Evolutionary conservation across 1,284 basidiomycete genomes (phyloP), one percentile per base, ranked within the genome.

Genomic region (Cryptococcus floricola): DNA sequence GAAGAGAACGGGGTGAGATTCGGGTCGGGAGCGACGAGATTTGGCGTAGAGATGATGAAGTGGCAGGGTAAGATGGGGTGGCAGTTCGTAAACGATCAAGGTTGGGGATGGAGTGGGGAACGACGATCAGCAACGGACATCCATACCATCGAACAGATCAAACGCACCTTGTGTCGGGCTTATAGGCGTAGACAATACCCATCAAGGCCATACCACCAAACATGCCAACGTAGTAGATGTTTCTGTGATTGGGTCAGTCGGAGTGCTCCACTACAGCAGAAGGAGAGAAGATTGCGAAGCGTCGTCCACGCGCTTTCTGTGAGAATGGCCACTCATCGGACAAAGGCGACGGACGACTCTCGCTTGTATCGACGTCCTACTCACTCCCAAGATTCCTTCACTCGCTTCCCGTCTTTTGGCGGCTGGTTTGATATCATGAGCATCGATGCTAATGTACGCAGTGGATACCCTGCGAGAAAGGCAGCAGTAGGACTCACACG

Each of bases 131-230:
- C 46, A 19, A 13, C 46, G 38, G 39, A 54, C 28, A 48, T 5
- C 5, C 37, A 50, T 25, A 25, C 38, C 10, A 27, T 23, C 10
- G 45, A n/a, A 3, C 3, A 0, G 34, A n/a, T 14, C 6, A 19
- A 8, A 78, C 87, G 65, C 70, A 93, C 93, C 87, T 93, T 18
- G 89, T 94, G 74, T 97, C 92, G 6, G 95, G 94, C 80, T 96
- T 96, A 83, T 94, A 97, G 78, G 91, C 89, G 47, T 91, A 78
- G 68, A 91, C 78, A 46, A 95, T 83, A 8, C 81, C 79, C 34
- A 86, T 89, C 57, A 92, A 80, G 6, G 80, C 85, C 83, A 97
- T 88, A 13, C 86, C 82, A 45, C 93, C 94, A 70, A 89, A 92
- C 86, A 97, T 91, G 31, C 92, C 91, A 67, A 85, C 76, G 74